These are phyloP conservation scores for Spergularia azorica DNA, from an alignment of 179 eudicot species.

Conservation along the genomic window DNA sequence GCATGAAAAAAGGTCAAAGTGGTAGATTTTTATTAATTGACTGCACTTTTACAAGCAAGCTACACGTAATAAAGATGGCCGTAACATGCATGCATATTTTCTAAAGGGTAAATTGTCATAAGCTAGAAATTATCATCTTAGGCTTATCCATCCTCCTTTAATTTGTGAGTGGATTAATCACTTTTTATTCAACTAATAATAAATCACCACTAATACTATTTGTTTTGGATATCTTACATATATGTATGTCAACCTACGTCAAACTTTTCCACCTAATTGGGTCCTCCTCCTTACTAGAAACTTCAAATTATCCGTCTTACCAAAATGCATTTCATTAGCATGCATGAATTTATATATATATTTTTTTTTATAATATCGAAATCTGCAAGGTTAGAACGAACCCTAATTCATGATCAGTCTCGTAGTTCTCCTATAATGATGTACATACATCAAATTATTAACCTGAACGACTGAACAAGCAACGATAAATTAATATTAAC, in stretches of 20 bases:
- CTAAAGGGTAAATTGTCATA: neutral
- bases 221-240: conserved; percentile 12
- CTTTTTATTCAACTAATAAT: conserved; percentile 7
- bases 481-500: too few relatives aligned
- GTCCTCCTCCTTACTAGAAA: too few relatives aligned
- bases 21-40: neutral
- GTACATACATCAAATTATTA: too few relatives aligned
- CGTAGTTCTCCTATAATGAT: too few relatives aligned
- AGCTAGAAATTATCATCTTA: conserved; percentile 16
- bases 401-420: too few relatives aligned
- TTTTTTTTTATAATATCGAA: too few relatives aligned
- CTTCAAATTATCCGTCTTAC: neutral
- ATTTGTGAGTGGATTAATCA: conserved; percentile 17
- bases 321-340: too few relatives aligned
- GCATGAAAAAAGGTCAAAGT: neutral
- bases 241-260: conserved; percentile 23
- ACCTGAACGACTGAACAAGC: too few relatives aligned
- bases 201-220: neutral
- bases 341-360: too few relatives aligned
- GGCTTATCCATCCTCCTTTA: conserved; percentile 2
- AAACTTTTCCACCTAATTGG: neutral
- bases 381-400: too few relatives aligned
- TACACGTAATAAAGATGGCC: conserved; percentile 32
- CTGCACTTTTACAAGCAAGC: conserved; percentile 18
- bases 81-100: conserved; percentile 14